Evolutionary conservation across 495 filamentous ascomycete species (phyloP).

Genomic region (Aspergillus biplanus): DNA sequence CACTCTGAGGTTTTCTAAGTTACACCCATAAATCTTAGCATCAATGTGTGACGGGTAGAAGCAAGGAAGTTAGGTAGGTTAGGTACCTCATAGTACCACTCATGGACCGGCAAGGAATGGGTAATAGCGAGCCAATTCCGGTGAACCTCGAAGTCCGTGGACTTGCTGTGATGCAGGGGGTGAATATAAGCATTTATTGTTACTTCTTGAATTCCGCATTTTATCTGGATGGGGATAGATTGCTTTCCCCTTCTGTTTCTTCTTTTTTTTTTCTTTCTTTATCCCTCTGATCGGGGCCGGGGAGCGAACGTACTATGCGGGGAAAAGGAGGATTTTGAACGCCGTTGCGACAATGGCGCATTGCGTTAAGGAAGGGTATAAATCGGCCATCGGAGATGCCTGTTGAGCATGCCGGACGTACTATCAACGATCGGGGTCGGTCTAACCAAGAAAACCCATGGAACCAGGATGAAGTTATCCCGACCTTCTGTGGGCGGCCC

Average conservation of each 20-base stretch:
- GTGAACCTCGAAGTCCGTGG: slow-evolving; percentile 98
- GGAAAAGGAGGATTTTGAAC: slow-evolving; percentile 91
- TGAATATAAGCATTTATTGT: slow-evolving; percentile 6
- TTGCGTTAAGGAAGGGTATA: slow-evolving; percentile 84
- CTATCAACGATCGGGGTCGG: slow-evolving; percentile 5
- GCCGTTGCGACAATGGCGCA: slow-evolving; percentile 85
- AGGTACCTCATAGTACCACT: slow-evolving; percentile 91
- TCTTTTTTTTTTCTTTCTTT: background rate
- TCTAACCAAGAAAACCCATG: background rate
- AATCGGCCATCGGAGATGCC: slow-evolving; percentile 67
- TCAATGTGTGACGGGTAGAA: background rate
- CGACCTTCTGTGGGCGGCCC: background rate
- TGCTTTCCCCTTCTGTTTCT: background rate
- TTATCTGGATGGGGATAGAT: slow-evolving; percentile 3
- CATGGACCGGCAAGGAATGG: slow-evolving; percentile 78
- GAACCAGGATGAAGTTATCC: background rate
- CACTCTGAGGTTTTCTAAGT: slow-evolving; percentile 88
- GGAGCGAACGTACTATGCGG: slow-evolving; percentile 78
- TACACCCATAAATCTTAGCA: slow-evolving; percentile 14
- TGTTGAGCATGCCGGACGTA: slow-evolving; percentile 30
- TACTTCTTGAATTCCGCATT: background rate
- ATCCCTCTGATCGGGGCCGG: background rate
- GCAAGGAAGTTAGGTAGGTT: slow-evolving; percentile 4
- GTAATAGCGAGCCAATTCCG: slow-evolving; percentile 98
- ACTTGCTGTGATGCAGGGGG: slow-evolving; percentile 67